Percentiles rank a stretch among this genome's conserved stretches.
phyloP scores from a whole-genome alignment of 371 early-diverging fungal genomes.

The Apophysomyces trapeziformis region DNA sequence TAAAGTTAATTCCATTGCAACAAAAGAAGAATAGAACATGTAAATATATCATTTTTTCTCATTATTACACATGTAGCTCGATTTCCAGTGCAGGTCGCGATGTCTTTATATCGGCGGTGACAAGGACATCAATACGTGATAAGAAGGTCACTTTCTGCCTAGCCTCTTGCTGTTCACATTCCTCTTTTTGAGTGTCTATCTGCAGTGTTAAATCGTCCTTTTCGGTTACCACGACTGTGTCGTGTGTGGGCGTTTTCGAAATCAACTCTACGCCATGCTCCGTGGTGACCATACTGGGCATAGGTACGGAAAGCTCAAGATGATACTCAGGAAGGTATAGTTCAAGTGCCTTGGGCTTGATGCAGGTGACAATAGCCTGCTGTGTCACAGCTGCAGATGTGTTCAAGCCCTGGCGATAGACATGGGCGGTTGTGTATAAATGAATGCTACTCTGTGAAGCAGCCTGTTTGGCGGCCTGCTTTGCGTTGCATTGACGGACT shows the following conservation, averaged over 20 bases:
- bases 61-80: constrained; percentile 34
- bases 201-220: constrained; percentile 18
- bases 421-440: constrained; percentile 33
- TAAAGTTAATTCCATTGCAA: constrained; percentile 6
- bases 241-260: constrained; percentile 10
- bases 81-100: constrained; percentile 28
- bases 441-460: constrained; percentile 30
- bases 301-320: neutral
- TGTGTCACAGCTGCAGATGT: constrained; percentile 10
- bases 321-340: constrained; percentile 17
- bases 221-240: constrained; percentile 8
- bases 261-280: constrained; percentile 10
- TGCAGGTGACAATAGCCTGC: constrained; percentile 14
- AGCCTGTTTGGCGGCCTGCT: constrained; percentile 18
- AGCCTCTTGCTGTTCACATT: constrained; percentile 86
- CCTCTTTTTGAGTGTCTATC: constrained; percentile 36
- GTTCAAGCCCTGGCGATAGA: constrained; percentile 34
- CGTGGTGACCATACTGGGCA: neutral
- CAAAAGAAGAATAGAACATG: neutral
- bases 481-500: constrained; percentile 38
- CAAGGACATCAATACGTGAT: constrained; percentile 68
- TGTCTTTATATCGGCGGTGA: constrained; percentile 31
- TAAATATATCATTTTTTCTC: too few relatives aligned
- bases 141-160: constrained; percentile 85
- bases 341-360: constrained; percentile 7